Evolutionary conservation across 495 filamentous ascomycete genomes (phyloP).

Genomic region (Rostrohypoxylon terebratum): DNA sequence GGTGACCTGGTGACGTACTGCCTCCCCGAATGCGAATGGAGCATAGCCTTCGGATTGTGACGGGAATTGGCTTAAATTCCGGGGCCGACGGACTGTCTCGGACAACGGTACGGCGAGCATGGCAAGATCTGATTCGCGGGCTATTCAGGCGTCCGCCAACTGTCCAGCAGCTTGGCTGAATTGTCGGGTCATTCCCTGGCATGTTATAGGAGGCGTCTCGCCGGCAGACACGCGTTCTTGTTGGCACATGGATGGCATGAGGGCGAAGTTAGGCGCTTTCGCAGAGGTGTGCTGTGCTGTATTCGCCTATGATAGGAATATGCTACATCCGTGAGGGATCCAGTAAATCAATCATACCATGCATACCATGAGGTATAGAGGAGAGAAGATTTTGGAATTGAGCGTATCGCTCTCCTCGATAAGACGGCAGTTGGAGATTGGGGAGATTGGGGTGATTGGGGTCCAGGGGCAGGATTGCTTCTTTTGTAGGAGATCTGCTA

Average conservation of each 20-base stretch:
- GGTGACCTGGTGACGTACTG: not conserved
- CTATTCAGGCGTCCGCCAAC: not conserved
- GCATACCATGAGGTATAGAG: too few relatives aligned
- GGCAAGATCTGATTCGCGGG: not conserved
- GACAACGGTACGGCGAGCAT: slow-evolving; percentile 7
- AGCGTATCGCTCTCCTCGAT: slow-evolving; percentile 4
- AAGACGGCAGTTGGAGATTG: slow-evolving; percentile 7
- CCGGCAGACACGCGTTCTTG: not conserved
- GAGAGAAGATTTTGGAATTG: not conserved
- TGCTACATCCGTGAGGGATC: not conserved
- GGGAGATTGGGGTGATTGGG: slow-evolving; percentile 1
- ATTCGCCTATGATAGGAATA: not conserved
- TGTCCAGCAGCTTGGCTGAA: not conserved
- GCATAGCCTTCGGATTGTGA: not conserved
- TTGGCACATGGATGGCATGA: slow-evolving; percentile 20
- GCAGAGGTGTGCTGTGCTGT: not conserved
- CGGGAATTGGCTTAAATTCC: not conserved
- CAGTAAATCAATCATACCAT: too few relatives aligned
- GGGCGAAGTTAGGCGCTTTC: slow-evolving; percentile 1
- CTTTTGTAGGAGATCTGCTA: not conserved
- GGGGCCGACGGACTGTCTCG: not conserved
- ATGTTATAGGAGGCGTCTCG: slow-evolving; percentile 11
- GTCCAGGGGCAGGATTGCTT: not conserved
- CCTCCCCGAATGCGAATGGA: slow-evolving; percentile 7
- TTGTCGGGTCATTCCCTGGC: not conserved